These are phyloP conservation scores for Aspergillus ellipticus DNA, from an alignment of 495 filamentous ascomycete species.

Conservation along the genomic window DNA sequence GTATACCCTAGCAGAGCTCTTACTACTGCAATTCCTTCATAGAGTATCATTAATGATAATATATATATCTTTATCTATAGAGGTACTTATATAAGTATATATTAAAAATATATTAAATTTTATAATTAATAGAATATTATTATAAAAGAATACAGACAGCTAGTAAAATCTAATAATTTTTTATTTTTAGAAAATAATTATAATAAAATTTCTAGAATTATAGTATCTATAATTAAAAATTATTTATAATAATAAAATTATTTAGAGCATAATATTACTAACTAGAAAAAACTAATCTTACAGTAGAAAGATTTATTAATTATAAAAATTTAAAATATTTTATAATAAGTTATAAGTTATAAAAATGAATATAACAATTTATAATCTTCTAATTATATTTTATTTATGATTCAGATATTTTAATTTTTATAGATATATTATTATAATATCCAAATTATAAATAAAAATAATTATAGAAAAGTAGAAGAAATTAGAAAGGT, in stretches of 20 bases:
- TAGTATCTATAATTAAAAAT: not conserved
- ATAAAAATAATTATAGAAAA: not conserved
- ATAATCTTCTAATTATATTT: not conserved
- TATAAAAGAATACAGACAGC: not conserved
- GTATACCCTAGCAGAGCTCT: too few relatives aligned
- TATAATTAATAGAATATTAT: conserved; percentile 1
- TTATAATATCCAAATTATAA: not conserved
- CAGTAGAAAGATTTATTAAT: not conserved
- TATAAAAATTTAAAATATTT: conserved; percentile 1
- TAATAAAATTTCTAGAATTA: not conserved
- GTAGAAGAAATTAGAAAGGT: not conserved
- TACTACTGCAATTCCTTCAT: too few relatives aligned
- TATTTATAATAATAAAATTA: conserved; percentile 1
- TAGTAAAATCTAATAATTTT: not conserved
- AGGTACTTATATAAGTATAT: not conserved
- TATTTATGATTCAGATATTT: not conserved
- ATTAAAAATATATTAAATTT: not conserved
- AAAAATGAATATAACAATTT: not conserved
- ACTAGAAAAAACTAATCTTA: not conserved
- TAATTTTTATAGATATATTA: not conserved
- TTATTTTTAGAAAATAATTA: not conserved
- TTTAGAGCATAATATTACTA: not conserved
- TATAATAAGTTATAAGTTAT: not conserved
- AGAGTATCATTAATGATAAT: too few relatives aligned
- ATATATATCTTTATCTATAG: too few relatives aligned